Evolutionary conservation across 768 basidiomycete species (phyloP), one percentile per base, ranked within the genome.

Genomic region (Leccinum arenicola): DNA sequence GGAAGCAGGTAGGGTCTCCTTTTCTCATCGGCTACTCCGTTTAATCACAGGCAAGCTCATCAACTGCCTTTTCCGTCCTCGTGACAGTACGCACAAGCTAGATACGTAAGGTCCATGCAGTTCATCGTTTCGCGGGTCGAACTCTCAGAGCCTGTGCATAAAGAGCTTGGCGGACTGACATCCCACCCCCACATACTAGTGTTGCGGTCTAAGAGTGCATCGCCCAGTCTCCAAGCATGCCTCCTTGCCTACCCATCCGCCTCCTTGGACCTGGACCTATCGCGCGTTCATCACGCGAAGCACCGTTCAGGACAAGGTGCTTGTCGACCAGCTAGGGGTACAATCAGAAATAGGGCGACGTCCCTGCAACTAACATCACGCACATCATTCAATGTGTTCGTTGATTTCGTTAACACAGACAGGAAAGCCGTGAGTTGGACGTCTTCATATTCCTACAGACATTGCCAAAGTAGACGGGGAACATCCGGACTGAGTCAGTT

Each of bases 341-440:
- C 51, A 14, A 49, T 70, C 38, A 64, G 56, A 56, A 25, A 54
- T 19, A 33, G 19, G 14, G 6, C 5, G n/a, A 25, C 23, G 48
- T 23, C 35, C 35, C n/a, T 38, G 33, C 27, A 47, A 47, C 12
- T 6, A 33, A 38, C 33, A 61, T n/a, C 2, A 66, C 92, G 66
- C 68, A 96, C 95, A 66, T 96, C 93, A 70, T 95, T 98, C 58
- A 98, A 74, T 10, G 88, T 84, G 63, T 88, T 88, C 15, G 95
- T 82, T 31, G 91, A 90, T 74, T 95, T 95, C 7, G 95, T 98
- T 59, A 99, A 74, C 14, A 87, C 84, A 1, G 93, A 87, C 12
- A 99, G 78, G 74, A 93, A 92, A 9, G 89, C 87, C 1, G 94
- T 97, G 29, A 99, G 77, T 61, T 97, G 93, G 15, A 96, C 94